Evolutionary conservation across 2,329 filamentous ascomycete genomes (phyloP).

Genomic region (Alternaria novae-zelandiae): DNA sequence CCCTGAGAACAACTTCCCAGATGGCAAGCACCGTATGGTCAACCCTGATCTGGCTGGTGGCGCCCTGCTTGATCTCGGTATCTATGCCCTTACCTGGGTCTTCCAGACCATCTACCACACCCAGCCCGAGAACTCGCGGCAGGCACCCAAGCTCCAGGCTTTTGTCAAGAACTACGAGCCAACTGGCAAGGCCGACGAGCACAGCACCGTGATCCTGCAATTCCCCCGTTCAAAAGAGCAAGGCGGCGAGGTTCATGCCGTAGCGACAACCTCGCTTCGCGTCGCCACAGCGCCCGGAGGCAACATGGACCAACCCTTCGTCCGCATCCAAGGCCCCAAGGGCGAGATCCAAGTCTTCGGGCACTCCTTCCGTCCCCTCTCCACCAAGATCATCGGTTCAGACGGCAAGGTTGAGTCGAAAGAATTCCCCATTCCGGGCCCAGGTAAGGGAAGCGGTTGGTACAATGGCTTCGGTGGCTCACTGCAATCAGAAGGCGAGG

Average conservation of each 20-base stretch:
- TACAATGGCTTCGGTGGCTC: constrained; percentile 55
- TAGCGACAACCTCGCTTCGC: constrained; percentile 62
- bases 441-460: constrained; percentile 56
- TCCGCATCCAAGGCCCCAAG: constrained; percentile 79
- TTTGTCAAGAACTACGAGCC: constrained; percentile 73
- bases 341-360: constrained; percentile 84
- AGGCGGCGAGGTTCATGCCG: constrained; percentile 68
- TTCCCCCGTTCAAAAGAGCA: constrained; percentile 67
- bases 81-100: constrained; percentile 89
- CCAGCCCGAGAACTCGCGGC: constrained; percentile 67
- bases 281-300: constrained; percentile 61
- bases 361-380: constrained; percentile 71
- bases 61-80: constrained; percentile 81
- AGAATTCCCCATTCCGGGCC: constrained; percentile 54
- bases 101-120: constrained; percentile 89
- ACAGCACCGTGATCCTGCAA: constrained; percentile 76
- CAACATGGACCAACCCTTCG: constrained; percentile 67
- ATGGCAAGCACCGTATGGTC: constrained; percentile 73
- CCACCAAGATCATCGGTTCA: constrained; percentile 67
- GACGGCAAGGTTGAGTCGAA: constrained; percentile 58
- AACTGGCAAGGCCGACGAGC: constrained; percentile 77
- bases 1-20: constrained; percentile 62
- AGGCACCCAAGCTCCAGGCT: constrained; percentile 70
- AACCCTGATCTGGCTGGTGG: constrained; percentile 84
- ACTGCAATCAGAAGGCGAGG: constrained; percentile 61